Evolutionary conservation across 108 stramenopile genomes (phyloP).

Genomic region (Nitzschia inconspicua): DNA sequence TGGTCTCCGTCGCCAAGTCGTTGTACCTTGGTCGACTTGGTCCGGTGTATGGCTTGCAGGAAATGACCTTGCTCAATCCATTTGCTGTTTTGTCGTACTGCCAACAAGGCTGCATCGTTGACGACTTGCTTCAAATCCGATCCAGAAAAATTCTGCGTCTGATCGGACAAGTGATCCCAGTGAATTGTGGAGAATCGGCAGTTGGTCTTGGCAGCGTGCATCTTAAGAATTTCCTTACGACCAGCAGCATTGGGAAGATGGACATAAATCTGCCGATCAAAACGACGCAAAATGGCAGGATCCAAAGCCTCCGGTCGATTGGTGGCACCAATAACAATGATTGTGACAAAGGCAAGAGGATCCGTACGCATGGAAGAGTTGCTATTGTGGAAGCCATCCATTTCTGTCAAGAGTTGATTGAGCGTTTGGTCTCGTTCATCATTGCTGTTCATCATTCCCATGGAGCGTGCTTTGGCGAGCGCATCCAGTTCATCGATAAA

Average conservation of each 20-base stretch:
- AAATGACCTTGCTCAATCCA: conserved; percentile 58
- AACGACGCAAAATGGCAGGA: conserved; percentile 91
- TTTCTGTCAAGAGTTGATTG: conserved; percentile 92
- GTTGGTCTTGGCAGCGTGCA: conserved; percentile 70
- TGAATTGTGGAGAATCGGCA: conserved; percentile 35
- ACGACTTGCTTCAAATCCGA: conserved; percentile 75
- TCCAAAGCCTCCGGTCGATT: conserved; percentile 90
- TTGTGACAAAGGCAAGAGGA: conserved; percentile 33
- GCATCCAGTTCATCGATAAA: conserved; percentile 99
- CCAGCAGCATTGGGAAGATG: conserved; percentile 81
- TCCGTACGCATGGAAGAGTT: neutral
- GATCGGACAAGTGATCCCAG: conserved; percentile 36
- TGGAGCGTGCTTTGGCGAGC: conserved; percentile 73
- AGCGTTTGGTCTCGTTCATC: conserved; percentile 95
- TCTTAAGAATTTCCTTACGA: conserved; percentile 77
- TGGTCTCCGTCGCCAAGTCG: neutral
- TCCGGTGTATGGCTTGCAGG: conserved; percentile 36
- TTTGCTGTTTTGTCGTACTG: conserved; percentile 46
- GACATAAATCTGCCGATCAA: conserved; percentile 93
- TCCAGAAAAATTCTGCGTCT: conserved; percentile 65
- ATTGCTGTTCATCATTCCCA: conserved; percentile 47
- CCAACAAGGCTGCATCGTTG: conserved; percentile 79
- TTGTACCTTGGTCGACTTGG: conserved; percentile 8
- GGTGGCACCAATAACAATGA: conserved; percentile 95
- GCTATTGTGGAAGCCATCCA: conserved; percentile 88